Evolutionary conservation across 192 early-diverging fungal genomes (phyloP).

Genomic region (Entophlyctis luteolus): DNA sequence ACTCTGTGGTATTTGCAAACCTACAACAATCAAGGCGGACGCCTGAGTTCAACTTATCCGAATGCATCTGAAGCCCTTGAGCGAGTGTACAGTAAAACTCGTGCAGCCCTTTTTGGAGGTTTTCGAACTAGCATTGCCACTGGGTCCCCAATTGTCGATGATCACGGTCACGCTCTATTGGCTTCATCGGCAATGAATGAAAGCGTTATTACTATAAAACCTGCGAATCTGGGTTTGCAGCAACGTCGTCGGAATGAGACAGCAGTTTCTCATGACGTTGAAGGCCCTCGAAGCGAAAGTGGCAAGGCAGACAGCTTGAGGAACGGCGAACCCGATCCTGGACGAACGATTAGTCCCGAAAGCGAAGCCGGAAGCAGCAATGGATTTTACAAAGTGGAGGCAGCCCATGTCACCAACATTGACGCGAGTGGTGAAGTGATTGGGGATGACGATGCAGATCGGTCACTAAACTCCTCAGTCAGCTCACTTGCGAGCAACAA

Average conservation of each 20-base stretch:
- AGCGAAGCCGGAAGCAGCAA: conserved; percentile 18
- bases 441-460: conserved; percentile 1
- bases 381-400: conserved; percentile 17
- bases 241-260: not conserved
- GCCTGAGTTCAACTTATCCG: conserved; percentile 59
- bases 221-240: not conserved
- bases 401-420: not conserved
- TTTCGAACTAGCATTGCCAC: too few relatives aligned
- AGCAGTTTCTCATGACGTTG: not conserved
- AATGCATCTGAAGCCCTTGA: conserved; percentile 73
- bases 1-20: conserved; percentile 92
- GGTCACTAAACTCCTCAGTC: conserved; percentile 9
- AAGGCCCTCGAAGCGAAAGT: not conserved
- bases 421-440: not conserved
- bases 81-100: conserved; percentile 81
- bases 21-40: conserved; percentile 70
- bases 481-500: not conserved
- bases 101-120: conserved; percentile 74
- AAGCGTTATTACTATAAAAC: not conserved
- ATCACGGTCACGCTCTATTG: too few relatives aligned
- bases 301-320: not conserved
- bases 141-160: too few relatives aligned
- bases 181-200: too few relatives aligned
- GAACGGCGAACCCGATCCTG: too few relatives aligned
- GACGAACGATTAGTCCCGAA: conserved; percentile 20